phyloP scores from a whole-genome alignment of 176 grass and related monocot species.

The Urochloa ruziziensis region DNA sequence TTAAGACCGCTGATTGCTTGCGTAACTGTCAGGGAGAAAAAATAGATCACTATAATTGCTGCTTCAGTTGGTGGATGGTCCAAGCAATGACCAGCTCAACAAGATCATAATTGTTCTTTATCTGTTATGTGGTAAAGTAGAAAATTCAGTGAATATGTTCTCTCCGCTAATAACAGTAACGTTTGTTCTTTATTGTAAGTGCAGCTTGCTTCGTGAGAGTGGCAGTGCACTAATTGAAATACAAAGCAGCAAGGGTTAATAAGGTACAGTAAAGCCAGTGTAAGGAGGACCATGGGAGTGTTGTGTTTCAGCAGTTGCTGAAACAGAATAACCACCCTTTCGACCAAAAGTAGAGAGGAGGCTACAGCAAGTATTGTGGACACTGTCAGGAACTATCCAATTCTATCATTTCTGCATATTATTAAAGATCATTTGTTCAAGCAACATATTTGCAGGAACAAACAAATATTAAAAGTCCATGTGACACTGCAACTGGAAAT shows the following conservation, averaged over 20 bases:
- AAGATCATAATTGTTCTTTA: not conserved
- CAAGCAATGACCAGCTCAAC: not conserved
- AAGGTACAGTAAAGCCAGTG: not conserved
- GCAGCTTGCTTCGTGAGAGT: not conserved
- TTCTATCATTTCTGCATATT: not conserved
- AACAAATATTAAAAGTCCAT: not conserved
- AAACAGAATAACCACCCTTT: not conserved
- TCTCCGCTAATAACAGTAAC: not conserved
- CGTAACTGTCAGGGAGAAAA: not conserved
- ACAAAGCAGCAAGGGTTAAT: not conserved
- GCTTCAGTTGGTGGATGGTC: slow-evolving; percentile 1
- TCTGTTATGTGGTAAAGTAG: not conserved
- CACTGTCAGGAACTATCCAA: not conserved
- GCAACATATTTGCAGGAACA: not conserved
- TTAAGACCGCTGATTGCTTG: not conserved
- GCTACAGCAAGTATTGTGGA: no score
- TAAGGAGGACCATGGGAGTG: not conserved
- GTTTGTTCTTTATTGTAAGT: not conserved
- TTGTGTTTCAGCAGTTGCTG: not conserved
- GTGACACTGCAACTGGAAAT: not conserved
- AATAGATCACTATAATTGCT: not conserved
- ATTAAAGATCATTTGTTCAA: not conserved
- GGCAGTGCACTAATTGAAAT: not conserved
- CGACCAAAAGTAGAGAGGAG: not conserved
- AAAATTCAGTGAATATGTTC: not conserved